Base-by-base conservation (phyloP, 1,284 basidiomycete genomes). In the Sanghuangporus sanghuang region DNA sequence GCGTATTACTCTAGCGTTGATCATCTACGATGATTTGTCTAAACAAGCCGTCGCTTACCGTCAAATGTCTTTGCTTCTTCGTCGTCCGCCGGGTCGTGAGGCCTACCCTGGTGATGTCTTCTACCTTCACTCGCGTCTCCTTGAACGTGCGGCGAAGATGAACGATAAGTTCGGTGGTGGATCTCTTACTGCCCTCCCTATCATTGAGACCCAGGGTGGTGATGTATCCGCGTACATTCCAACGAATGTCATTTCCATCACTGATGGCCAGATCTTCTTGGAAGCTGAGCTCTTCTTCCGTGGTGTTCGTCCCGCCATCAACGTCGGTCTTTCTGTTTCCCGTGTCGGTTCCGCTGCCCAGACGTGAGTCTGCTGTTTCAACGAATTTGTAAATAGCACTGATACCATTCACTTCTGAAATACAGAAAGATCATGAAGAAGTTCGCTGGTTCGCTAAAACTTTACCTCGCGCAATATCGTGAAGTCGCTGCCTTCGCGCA, bases 131-230 rank as follows among this genome's bases (percentile, higher is more conserved):
- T 99, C 96, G 73, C 95, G 96, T 89, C 90, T 99, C 70, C 89
- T 99, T 73, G 96, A 99, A 84, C 95, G 96, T 85, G 96, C 96
- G 68, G 96, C 96, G 79, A 98, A 98, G 91, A 97, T 99, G 93
- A 96, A 90, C 86, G 93, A 98, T 71, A 93, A 92, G 75, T 93
- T 95, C 78, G 96, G 96, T 77, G 95, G 94, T 77, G 96, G 96
- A 75, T 99, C 96, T 68, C 85, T 99, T 72, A 99, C 96, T 77
- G 96, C 96, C 67, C 90, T 99, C 55, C 96, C 96, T 74, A 95
- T 99, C 81, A 99, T 99, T 78, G 96, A 99, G 85, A 98, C 96
- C 74, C 96, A 99, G 84, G 96, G 96, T 89, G 96, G 96, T 90
- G 96, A 99, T 87, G 96, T 99, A 76, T 99, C 95, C 62, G 95